Evolutionary conservation across 345 rosid species (phyloP).

Genomic region (Acer campestre): DNA sequence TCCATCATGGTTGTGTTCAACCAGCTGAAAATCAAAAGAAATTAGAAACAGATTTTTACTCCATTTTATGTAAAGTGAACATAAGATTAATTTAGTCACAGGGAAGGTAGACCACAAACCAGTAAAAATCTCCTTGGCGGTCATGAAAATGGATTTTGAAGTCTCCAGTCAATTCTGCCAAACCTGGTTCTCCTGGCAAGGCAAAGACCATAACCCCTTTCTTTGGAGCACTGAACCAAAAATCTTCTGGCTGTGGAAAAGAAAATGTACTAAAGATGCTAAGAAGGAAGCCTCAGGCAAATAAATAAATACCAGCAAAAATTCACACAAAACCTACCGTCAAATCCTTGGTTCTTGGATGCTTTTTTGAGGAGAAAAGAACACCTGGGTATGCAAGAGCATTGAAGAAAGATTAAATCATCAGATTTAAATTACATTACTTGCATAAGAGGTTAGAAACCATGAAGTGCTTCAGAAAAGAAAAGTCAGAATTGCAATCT

Average conservation of each 20-base stretch:
- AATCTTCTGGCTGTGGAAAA: conserved; percentile 70
- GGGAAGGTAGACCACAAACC: conserved; percentile 44
- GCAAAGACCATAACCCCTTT: conserved; percentile 93
- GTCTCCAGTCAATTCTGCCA: conserved; percentile 76
- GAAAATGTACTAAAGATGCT: background rate
- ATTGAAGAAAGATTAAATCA: background rate
- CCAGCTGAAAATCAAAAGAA: conserved; percentile 53
- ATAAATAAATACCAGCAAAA: conserved; percentile 9
- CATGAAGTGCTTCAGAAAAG: background rate
- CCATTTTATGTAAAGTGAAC: background rate
- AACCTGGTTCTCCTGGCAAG: conserved; percentile 86
- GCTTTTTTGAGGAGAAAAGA: conserved; percentile 80
- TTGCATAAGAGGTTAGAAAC: background rate
- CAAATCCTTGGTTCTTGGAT: conserved; percentile 72
- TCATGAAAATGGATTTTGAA: conserved; percentile 88
- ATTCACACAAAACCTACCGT: conserved; percentile 48
- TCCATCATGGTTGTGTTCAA: conserved; percentile 84
- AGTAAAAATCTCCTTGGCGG: conserved; percentile 93
- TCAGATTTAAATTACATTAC: background rate
- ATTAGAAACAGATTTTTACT: conserved; percentile 7
- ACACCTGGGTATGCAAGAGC: conserved; percentile 48
- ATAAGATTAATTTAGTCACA: background rate
- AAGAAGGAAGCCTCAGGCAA: background rate
- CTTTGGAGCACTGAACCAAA: conserved; percentile 88
- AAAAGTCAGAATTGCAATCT: background rate